Base-by-base conservation (phyloP, 2,329 filamentous ascomycete species). In the Paramyrothecium sp. region DNA sequence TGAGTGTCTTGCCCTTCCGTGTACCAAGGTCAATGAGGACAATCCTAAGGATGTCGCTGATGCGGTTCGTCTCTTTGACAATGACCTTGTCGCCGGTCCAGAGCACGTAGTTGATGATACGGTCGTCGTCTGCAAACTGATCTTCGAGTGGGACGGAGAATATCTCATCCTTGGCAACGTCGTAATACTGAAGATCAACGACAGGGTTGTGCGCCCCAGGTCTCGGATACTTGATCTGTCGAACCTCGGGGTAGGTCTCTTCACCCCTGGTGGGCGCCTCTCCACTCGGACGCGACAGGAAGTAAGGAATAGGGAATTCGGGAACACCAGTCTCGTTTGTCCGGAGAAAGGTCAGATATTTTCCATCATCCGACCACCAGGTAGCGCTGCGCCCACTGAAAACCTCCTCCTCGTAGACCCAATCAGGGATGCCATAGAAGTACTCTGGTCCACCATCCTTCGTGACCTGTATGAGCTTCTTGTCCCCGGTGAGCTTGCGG, bases 391-490 rank as follows among this genome's bases (percentile, higher is more conserved):
- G 90, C 2, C 85, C 89, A 16, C 79, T 73, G 60, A 98, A 91
- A 3, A 79, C 76, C 56, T 79, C 77, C 64, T 83, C 81, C 69
- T 96, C 91, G 67, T 96, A 97, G 0, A 98, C 95, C 95, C 95
- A 99, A 72, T 99, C 96, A 0, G 95, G 95, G 20, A 97, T 86
- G 19, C 95, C 95, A 67, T 99, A 97, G 74, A 99, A 99, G 58
- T 95, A 86, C 65, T 98, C 87, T 0, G 87, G 80, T 0, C 94
- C 91, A 13, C 96, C 95, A 69, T 99, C 94, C 55, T 80, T 86
- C 1, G 95, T 98, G 65, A 99, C 89, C 60, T 89, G 86, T 5
- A 83, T 80, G 4, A 91, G 82, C 17, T 81, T 75, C 20, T 84
- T 77, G 3, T 82, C 83, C 34, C 69, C 75, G 7, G 60, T 66